These are phyloP conservation scores for Moesziomyces sp. DNA, from an alignment of 1,284 basidiomycete genomes.

Conservation along the genomic window DNA sequence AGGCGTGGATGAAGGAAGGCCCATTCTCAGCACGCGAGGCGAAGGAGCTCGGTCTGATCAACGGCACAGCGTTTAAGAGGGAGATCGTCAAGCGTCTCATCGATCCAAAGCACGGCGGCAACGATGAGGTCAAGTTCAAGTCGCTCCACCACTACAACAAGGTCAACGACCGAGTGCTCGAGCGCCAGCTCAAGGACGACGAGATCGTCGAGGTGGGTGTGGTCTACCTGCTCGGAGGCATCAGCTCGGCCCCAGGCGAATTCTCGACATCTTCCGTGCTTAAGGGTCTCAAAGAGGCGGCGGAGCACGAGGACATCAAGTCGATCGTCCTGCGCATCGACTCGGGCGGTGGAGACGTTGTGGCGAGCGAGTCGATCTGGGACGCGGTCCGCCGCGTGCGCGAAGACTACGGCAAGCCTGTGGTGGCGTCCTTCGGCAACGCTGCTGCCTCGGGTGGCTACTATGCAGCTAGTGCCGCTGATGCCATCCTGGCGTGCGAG, in stretches of 20 bases:
- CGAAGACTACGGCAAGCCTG: conserved; percentile 66
- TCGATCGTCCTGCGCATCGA: conserved; percentile 69
- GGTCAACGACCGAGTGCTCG: conserved; percentile 41
- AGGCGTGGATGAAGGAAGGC: conserved; percentile 64
- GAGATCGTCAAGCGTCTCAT: conserved; percentile 61
- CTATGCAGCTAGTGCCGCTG: conserved; percentile 62
- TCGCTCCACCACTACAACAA: conserved; percentile 55
- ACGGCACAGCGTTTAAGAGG: conserved; percentile 66
- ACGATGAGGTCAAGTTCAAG: conserved; percentile 53
- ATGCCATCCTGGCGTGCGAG: conserved; percentile 67
- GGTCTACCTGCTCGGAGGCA: conserved; percentile 69
- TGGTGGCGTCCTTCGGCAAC: conserved; percentile 70
- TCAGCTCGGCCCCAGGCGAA: conserved; percentile 60
- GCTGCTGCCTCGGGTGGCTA: conserved; percentile 69
- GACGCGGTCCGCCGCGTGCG: conserved; percentile 68
- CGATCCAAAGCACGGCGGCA: conserved; percentile 49
- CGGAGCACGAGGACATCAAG: conserved; percentile 67
- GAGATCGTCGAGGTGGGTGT: conserved; percentile 67
- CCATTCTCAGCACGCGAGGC: conserved; percentile 68
- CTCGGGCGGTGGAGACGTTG: conserved; percentile 69
- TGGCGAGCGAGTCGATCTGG: conserved; percentile 69
- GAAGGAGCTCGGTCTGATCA: conserved; percentile 65
- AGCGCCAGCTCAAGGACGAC: conserved; percentile 55
- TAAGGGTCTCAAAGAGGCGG: conserved; percentile 69
- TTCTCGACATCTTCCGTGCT: conserved; percentile 67